Evolutionary conservation across 2,329 filamentous ascomycete species (phyloP).

Genomic region (Rachicladosporium sp.): DNA sequence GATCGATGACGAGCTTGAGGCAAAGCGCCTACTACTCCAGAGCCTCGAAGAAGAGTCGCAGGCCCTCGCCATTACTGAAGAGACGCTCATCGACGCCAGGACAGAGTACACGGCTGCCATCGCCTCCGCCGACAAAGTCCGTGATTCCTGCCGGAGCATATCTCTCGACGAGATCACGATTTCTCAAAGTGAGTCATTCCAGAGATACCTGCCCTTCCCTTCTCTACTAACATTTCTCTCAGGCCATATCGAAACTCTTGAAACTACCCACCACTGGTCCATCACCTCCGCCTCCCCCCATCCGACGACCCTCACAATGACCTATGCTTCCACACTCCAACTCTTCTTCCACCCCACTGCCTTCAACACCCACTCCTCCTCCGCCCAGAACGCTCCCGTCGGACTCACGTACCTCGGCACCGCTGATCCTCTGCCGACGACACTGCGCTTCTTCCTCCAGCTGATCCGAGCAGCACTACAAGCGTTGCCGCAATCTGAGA

Average conservation of each 20-base stretch:
- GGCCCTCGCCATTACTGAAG: constrained; percentile 53
- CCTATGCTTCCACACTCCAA: constrained; percentile 59
- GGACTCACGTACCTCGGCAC: constrained; percentile 57
- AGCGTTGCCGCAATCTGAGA: constrained; percentile 46
- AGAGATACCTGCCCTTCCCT: not conserved
- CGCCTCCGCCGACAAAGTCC: constrained; percentile 65
- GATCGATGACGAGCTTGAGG: constrained; percentile 55
- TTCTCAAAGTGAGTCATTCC: constrained; percentile 53
- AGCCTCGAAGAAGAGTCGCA: constrained; percentile 54
- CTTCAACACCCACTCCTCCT: constrained; percentile 31
- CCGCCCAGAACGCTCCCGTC: constrained; percentile 40
- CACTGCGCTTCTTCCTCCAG: constrained; percentile 64
- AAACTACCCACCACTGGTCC: constrained; percentile 57
- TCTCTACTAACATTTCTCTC: constrained; percentile 25
- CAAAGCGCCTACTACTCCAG: constrained; percentile 55
- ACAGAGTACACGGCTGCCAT: constrained; percentile 61
- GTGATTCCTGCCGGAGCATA: constrained; percentile 84
- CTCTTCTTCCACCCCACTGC: constrained; percentile 57
- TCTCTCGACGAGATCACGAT: constrained; percentile 65
- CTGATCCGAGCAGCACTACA: constrained; percentile 58
- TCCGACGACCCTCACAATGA: constrained; percentile 56
- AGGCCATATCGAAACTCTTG: constrained; percentile 55
- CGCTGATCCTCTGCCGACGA: constrained; percentile 42
- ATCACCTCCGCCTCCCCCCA: constrained; percentile 49
- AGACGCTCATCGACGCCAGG: constrained; percentile 53